Base-by-base conservation (phyloP, 2,329 filamentous ascomycete genomes). In the Colletotrichum coccodes region DNA sequence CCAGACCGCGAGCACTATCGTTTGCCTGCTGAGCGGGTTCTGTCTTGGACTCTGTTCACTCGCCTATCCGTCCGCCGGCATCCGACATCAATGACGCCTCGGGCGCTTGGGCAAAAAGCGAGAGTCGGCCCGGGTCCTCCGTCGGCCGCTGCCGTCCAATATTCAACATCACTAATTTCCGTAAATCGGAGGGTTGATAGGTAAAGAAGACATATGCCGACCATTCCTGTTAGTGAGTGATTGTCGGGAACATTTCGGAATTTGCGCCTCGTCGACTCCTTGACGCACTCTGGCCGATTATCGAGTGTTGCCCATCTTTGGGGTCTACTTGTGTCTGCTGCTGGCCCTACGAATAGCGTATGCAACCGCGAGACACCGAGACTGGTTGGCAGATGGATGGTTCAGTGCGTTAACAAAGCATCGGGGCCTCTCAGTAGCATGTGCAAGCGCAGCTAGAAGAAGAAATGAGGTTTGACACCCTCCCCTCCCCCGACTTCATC, bases 41-140 rank as follows among this genome's bases (percentile, higher is more conserved):
- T 26, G 53, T 18, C 23, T 46, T 28, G 60, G 34, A 12, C 14
- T 18, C 44, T 36, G 23, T 36, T 47, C 42, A 40, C 38, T 49
- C 26, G 26, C 61, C 36, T 30, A 42, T 23, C 11, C 44, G 47
- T 60, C 30, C 44, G 38, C 18, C 57, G 38, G n/a, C 32, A 62
- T 44, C 58, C 63, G 53, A 57, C 18, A 40, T 34, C 23, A 36
- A 61, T n/a, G 38, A 69, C 60, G 69, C 64, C 57, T 69, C 60
- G 36, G 56, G 69, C 69, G 69, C 65, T 70, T 68, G 50, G 16
- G 44, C 44, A 52, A 58, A 71, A 65, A 53, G 40, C 3, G 32
- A 23, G 38, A 60, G 44, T 38, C 18, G n/a, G 30, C 50, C 53
- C 62, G 50, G 50, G 57, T 68, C 36, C 52, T 23, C 64, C 44